Evolutionary conservation across 202 grass and related monocot species (phyloP).

Genomic region (Zizania palustris): DNA sequence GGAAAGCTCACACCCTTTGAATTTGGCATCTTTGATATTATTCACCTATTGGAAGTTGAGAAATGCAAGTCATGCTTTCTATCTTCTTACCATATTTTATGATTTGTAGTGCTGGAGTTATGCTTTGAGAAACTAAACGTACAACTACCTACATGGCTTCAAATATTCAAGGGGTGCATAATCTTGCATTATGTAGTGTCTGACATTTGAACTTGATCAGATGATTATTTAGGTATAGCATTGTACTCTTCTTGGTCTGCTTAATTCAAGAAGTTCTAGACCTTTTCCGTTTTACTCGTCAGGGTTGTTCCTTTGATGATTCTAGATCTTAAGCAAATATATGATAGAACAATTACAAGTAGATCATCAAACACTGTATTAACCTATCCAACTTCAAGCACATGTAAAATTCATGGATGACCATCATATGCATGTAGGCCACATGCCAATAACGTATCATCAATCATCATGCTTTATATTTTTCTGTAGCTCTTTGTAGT

Average conservation of each 20-base stretch:
- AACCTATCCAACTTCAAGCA: not conserved
- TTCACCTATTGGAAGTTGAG: constrained; percentile 66
- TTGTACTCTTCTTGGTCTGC: constrained; percentile 17
- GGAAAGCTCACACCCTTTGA: constrained; percentile 70
- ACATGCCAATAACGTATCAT: constrained; percentile 2
- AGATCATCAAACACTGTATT: constrained; percentile 1
- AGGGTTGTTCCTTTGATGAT: constrained; percentile 15
- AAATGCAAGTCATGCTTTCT: constrained; percentile 71
- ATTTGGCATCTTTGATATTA: constrained; percentile 59
- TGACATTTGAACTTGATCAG: constrained; percentile 22
- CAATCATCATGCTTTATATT: not conserved
- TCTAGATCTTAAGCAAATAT: constrained; percentile 5
- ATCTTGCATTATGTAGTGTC: constrained; percentile 34
- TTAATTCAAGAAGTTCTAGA: constrained; percentile 30
- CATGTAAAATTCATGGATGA: constrained; percentile 22
- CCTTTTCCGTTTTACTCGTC: constrained; percentile 4
- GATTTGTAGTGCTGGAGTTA: constrained; percentile 35
- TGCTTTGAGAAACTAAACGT: constrained; percentile 34
- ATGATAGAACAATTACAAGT: constrained; percentile 22
- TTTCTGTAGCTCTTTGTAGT: not conserved
- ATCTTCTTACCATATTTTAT: constrained; percentile 49
- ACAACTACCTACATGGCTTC: constrained; percentile 42
- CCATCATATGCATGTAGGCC: constrained; percentile 5
- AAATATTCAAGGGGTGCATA: constrained; percentile 28
- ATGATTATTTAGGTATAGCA: not conserved